These are phyloP conservation scores for Aspergillus fumigatiaffinis DNA, from an alignment of 2,329 filamentous ascomycete genomes.

Conservation along the genomic window DNA sequence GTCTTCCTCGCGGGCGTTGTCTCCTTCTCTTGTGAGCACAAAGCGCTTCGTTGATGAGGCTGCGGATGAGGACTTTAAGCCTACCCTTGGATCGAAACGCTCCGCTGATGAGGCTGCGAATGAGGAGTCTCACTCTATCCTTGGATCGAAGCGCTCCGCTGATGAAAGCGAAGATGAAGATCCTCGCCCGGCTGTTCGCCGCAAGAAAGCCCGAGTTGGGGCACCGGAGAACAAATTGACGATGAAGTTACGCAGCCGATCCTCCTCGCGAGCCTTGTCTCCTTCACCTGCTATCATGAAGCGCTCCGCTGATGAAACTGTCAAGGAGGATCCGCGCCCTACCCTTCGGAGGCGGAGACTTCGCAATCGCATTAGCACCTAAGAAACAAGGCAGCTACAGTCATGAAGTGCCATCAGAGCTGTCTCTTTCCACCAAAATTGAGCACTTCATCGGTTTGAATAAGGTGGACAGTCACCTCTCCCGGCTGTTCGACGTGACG, in stretches of 20 bases:
- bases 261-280: conserved; percentile 39
- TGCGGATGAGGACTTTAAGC: conserved; percentile 29
- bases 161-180: conserved; percentile 7
- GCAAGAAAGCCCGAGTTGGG: conserved; percentile 35
- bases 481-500: background rate
- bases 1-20: conserved; percentile 38
- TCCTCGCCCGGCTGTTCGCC: conserved; percentile 25
- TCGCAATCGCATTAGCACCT: background rate
- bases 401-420: background rate
- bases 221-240: conserved; percentile 47
- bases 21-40: conserved; percentile 39
- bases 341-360: background rate
- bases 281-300: conserved; percentile 41
- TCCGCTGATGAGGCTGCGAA: background rate
- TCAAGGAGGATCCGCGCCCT: conserved; percentile 27
- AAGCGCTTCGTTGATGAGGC: conserved; percentile 40
- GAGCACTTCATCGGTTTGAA: background rate
- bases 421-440: background rate
- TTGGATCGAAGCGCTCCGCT: background rate
- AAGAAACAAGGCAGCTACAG: background rate
- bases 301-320: conserved; percentile 38
- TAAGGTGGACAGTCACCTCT: background rate
- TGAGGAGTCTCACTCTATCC: background rate
- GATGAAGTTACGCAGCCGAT: conserved; percentile 31
- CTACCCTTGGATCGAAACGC: no score